Conservation (phyloP, 768 basidiomycete species). For the Cystofilobasidium ferigula region DNA sequence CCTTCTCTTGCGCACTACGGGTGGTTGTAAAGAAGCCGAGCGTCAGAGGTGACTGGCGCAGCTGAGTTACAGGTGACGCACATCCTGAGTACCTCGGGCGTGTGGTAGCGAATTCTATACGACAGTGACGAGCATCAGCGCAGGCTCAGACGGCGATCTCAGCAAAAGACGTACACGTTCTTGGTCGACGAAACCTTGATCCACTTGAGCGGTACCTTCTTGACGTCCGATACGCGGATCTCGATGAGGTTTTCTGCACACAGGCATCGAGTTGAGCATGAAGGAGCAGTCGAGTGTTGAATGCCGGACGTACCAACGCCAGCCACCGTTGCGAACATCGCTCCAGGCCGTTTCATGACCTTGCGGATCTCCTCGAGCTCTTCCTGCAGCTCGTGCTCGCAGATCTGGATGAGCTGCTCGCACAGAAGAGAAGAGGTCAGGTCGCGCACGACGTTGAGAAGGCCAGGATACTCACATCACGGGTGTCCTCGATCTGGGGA, state of each 20-base stretch:
- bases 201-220: constrained; percentile 35
- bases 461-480: constrained; percentile 45
- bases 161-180: constrained; percentile 31
- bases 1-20: constrained; percentile 56
- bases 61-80: constrained; percentile 28
- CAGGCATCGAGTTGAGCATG: no score
- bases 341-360: constrained; percentile 56
- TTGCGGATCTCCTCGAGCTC: constrained; percentile 67
- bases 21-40: no score
- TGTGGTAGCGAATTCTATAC: constrained; percentile 53
- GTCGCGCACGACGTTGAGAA: background rate
- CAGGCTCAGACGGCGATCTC: constrained; percentile 37
- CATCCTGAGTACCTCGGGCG: constrained; percentile 46
- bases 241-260: constrained; percentile 25
- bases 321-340: constrained; percentile 56
- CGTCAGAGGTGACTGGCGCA: no score
- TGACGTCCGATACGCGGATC: constrained; percentile 4
- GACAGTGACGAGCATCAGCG: constrained; percentile 54
- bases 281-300: no score
- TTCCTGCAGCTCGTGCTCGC: constrained; percentile 53
- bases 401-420: constrained; percentile 52
- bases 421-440: constrained; percentile 23
- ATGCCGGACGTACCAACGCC: no score
- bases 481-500: constrained; percentile 50
- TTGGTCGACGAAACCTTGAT: constrained; percentile 30